These are phyloP conservation scores for Globisporangium rhizosaccharum DNA, from an alignment of 352 stramenopile species.

Conservation along the genomic window DNA sequence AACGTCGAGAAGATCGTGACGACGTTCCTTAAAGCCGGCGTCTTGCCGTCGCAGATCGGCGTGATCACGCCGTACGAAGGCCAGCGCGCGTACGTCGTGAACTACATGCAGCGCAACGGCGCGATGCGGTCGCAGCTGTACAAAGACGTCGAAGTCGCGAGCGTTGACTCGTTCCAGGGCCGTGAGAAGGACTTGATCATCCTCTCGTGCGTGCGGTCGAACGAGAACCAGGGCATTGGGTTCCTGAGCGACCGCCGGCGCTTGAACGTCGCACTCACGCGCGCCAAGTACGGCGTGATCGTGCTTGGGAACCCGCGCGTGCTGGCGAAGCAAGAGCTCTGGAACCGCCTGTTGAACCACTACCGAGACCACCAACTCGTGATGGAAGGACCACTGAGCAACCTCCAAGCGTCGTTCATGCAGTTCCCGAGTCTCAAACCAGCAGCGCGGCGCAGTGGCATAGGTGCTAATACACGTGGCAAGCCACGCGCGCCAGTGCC, in stretches of 20 bases:
- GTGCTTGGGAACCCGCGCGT: slow-evolving; percentile 97
- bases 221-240: slow-evolving; percentile 98
- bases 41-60: slow-evolving; percentile 90
- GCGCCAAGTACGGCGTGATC: slow-evolving; percentile 98
- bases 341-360: slow-evolving; percentile 95
- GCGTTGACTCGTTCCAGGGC: slow-evolving; percentile 99
- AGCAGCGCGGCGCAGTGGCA: slow-evolving; percentile 21
- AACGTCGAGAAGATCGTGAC: slow-evolving; percentile 98
- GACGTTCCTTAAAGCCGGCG: slow-evolving; percentile 92
- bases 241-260: slow-evolving; percentile 98
- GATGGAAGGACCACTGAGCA: slow-evolving; percentile 96
- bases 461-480: slow-evolving; percentile 24
- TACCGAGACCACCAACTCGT: slow-evolving; percentile 95
- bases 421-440: slow-evolving; percentile 88
- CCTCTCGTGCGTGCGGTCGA: slow-evolving; percentile 97
- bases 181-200: slow-evolving; percentile 99
- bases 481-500: slow-evolving; percentile 53
- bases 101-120: slow-evolving; percentile 97
- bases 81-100: slow-evolving; percentile 97
- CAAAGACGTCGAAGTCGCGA: slow-evolving; percentile 98
- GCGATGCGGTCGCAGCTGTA: slow-evolving; percentile 92
- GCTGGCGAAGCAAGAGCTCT: slow-evolving; percentile 96
- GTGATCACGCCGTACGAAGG: slow-evolving; percentile 98
- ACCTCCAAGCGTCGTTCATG: slow-evolving; percentile 96
- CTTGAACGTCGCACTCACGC: slow-evolving; percentile 98